Base-by-base conservation (phyloP, 192 early-diverging fungal species). In the Haplosporangium gracile region DNA sequence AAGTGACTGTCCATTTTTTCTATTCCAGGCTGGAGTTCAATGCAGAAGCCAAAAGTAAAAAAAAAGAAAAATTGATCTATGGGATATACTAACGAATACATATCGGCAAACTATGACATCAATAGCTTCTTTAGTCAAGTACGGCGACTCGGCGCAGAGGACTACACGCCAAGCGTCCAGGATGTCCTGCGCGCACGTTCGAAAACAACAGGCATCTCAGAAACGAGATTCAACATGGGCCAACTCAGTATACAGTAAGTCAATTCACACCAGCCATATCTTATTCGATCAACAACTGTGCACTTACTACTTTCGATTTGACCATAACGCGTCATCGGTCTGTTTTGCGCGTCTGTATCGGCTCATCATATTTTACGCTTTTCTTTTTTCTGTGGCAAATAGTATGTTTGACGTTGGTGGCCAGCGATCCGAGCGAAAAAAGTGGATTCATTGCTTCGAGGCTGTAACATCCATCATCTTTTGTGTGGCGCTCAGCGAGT, bases 201-300 rank as follows among this genome's bases (percentile, higher is more conserved):
- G 51, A 99, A 98, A 90, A 98, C 98, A 4, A 99, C 98, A 24
- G 97, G 97, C 79, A 99, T 99, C 82, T 97, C 95, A 20, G 98
- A 99, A 90, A 98, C 96, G 32, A 93, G 94, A 70, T 98, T 98
- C 88, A 95, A 94, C 80, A 96, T 99, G 93, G 97, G 96, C 40
- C 93, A 96, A 77, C 90, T 98, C 38, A 96, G 89, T 85, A 93
- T 99, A 93, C 95, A 95, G 95, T 90, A 94, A 90, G 94, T 34
- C 24, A 1, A 15, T 16, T 68, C 10, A 34, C 65, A n/a, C 16
- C 42, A n/a, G n/a, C 5, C 32, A 29, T 10, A 40, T 2, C 40
- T 22, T 69, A 6, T 51, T 49, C 13, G 40, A 45, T 45, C 40
- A 45, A 24, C 42, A 29, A 45, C 43, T 45, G 18, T 42, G 22